Conservation (phyloP, 768 basidiomycete genomes). For the Termitomyces sp. region DNA sequence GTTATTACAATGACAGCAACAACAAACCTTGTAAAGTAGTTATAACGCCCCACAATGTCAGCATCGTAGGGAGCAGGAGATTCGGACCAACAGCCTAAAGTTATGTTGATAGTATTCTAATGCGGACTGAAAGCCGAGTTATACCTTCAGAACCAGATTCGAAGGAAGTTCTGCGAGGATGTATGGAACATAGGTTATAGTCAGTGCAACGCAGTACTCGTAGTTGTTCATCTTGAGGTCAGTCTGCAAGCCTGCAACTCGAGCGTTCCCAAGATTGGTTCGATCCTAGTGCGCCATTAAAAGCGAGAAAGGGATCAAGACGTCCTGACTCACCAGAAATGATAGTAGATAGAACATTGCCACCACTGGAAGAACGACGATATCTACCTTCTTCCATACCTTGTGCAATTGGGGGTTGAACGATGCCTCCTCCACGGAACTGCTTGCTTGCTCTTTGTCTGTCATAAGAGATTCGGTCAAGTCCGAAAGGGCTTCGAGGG, state of each 20-base stretch:
- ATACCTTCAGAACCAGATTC: background rate
- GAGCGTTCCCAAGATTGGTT: background rate
- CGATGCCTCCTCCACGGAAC: background rate
- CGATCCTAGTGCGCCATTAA: background rate
- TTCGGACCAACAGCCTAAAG: background rate
- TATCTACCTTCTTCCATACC: slow-evolving; percentile 29
- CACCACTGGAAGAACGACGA: slow-evolving; percentile 27
- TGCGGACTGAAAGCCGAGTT: background rate
- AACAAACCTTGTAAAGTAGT: slow-evolving; percentile 50
- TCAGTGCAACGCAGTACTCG: background rate
- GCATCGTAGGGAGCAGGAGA: slow-evolving; percentile 38
- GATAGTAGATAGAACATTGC: slow-evolving; percentile 31
- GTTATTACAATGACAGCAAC: background rate
- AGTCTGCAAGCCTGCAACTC: background rate
- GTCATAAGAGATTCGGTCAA: background rate
- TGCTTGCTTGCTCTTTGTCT: background rate
- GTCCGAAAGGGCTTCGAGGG: too few relatives aligned
- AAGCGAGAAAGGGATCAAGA: slow-evolving; percentile 42
- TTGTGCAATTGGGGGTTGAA: slow-evolving; percentile 28
- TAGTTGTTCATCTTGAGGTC: slow-evolving; percentile 1
- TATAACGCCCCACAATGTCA: slow-evolving; percentile 66
- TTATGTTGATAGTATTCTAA: background rate
- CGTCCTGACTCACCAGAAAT: slow-evolving; percentile 24
- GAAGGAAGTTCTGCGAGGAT: background rate
- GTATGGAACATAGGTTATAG: background rate